phyloP scores from a whole-genome alignment of 2,329 filamentous ascomycete species.

The Hypoxylon sp. region DNA sequence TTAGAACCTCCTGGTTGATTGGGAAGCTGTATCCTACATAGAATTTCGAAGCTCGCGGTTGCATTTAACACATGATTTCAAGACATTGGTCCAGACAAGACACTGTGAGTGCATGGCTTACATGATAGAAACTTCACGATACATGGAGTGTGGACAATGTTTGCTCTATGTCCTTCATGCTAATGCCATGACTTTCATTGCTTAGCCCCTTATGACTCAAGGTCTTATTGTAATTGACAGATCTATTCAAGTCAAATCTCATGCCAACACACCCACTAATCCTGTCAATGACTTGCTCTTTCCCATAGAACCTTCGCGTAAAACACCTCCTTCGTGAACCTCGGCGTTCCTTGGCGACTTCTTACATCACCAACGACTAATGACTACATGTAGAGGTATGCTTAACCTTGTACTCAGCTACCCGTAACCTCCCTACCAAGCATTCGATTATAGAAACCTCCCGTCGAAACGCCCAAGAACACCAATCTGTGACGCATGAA shows the following conservation, averaged over 20 bases:
- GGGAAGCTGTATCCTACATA: not conserved
- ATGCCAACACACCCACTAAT: constrained; percentile 5
- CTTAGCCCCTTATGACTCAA: not conserved
- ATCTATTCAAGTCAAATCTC: constrained; percentile 8
- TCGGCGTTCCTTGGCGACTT: constrained; percentile 1
- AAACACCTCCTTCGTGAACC: not conserved
- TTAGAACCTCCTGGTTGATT: not conserved
- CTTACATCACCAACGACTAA: not conserved
- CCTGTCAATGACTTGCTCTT: not conserved
- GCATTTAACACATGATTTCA: not conserved
- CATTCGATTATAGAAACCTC: not conserved
- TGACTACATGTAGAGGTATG: not conserved
- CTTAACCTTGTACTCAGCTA: not conserved
- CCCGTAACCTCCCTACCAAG: not conserved
- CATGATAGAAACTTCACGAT: not conserved
- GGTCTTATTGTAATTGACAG: not conserved
- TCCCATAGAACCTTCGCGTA: not conserved
- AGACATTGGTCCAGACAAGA: not conserved
- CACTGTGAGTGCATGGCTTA: not conserved
- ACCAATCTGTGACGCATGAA: constrained; percentile 7
- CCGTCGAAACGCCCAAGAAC: constrained; percentile 13
- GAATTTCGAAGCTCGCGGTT: not conserved
- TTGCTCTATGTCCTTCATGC: not conserved
- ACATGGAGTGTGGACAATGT: not conserved
- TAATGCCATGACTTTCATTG: not conserved